Evolutionary conservation across 148 eudicot genomes (phyloP), one percentile per base, ranked within the genome.

Genomic region (Gaultheria prostrata): DNA sequence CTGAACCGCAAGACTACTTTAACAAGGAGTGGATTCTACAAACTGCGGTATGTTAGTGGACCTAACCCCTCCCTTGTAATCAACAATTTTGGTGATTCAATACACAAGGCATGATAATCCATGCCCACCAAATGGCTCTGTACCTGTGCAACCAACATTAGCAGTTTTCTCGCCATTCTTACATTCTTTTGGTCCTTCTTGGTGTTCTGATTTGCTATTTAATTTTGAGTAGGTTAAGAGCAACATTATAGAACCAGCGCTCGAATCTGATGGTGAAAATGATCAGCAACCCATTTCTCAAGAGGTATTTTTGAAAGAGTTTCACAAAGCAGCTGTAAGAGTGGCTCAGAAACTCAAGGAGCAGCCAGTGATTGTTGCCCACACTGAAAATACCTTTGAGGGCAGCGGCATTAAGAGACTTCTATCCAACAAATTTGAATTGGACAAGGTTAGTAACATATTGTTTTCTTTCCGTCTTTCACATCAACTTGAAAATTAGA

Each of bases 291-390:
- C 88, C 10, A 85, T 90, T 35, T 84, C 95, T 65, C 92, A 93
- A 48, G 97, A 93, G 76, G 81, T 84, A 12, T 94, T 96, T 83
- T 35, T 92, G 85, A 86, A n/a, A 45, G 91, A 91, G 83, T 89
- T 96, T 76, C 91, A 85, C 87, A 89, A 82, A 84, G 90, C 86
- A 14, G 91, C 92, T 0, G 94, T 86, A 83, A 88, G 56, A 53
- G 92, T 91, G 73, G 95, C 87, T 24, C 87, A 87, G 56, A 89
- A 87, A 71, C 95, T 96, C 69, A 94, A 85, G 88, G 99, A 94
- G 73, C 93, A 90, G 80, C 99, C 97, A 0, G 98, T 93, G 51
- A 96, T 96, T 79, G 98, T 96, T 83, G 99, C 99, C 39, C 99
- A 96, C 70, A 94, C 90, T 76, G 95, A 94, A 87, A 96, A 90